Evolutionary conservation across 2,329 filamentous ascomycete genomes (phyloP), one percentile per base, ranked within the genome.

Genomic region (Dactylonectria estremocensis): DNA sequence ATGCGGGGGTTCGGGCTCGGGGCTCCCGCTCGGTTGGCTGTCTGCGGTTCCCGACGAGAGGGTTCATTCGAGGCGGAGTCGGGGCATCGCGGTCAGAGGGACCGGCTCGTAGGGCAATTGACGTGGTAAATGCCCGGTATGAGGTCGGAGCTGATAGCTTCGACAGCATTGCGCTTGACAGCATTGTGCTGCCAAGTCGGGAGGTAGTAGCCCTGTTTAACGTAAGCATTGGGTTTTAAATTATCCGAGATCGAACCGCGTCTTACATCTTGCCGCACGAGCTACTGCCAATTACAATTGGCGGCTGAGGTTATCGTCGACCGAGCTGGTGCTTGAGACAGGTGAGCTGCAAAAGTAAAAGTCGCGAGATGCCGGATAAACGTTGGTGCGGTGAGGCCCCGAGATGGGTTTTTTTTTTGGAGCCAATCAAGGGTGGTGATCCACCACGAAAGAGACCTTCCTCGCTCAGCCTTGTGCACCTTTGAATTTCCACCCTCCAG

Each of bases 71-170:
- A 10, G 14, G 9, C 22, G 40, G 64, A 5, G 59, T 67, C 2
- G 69, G 40, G 5, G 61, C 53, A 1, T 62, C 59, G 3, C 70
- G 54, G 3, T 46, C 16, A 45, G 59, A 22, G 59, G 33, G 20
- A 33, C 72, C 70, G 57, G 72, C 56, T 64, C 76, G 76, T 13
- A 79, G 56, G 57, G 76, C 72, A 24, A 78, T 64, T 5, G 78
- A 77, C 53, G 79, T 78, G n/a, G 80, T 78, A 66, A 81, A 80
- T 11, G 78, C 64, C 53, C 79, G 77, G 8, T 68, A 70, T 24
- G 67, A 57, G 33, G 50, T 50, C 35, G 76, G 73, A 40, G 74
- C 71, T 37, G 72, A 72, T 66, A 76, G 64, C 69, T 78, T 75
- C 24, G 74, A 75, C 71, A 80, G 75, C 77, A 79, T 67, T 52